Conservation (phyloP, 495 filamentous ascomycete species). For the Tuber aestivum region DNA sequence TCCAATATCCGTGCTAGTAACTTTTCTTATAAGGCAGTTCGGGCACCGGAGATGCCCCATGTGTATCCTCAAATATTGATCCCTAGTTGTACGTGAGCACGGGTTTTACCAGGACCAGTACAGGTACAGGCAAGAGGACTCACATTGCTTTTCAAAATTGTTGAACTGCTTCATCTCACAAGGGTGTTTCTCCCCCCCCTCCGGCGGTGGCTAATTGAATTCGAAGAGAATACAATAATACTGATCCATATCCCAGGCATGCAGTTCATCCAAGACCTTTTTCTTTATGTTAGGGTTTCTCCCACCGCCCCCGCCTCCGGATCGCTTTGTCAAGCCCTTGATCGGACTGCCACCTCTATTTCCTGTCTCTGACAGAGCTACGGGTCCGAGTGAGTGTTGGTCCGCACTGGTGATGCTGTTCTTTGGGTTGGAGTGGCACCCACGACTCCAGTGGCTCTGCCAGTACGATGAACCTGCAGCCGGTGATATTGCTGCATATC, state of each 20-base stretch:
- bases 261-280: background rate
- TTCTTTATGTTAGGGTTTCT: background rate
- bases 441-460: background rate
- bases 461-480: background rate
- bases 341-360: background rate
- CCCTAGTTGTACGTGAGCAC: background rate
- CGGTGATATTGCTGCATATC: background rate
- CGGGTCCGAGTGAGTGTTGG: background rate
- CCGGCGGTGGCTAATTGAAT: background rate
- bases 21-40: background rate
- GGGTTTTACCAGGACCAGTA: background rate
- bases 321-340: background rate
- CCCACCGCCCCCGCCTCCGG: background rate
- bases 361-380: background rate
- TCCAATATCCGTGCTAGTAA: background rate
- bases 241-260: fast-evolving
- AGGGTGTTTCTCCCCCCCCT: background rate
- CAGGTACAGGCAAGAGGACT: no score
- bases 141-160: background rate
- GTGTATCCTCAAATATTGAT: background rate
- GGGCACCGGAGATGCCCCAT: background rate
- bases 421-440: background rate
- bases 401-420: background rate
- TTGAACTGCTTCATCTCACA: background rate
- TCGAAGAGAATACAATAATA: background rate